Evolutionary conservation across 164 flowering plant genomes (phyloP).

Genomic region (Aristolochia californica): DNA sequence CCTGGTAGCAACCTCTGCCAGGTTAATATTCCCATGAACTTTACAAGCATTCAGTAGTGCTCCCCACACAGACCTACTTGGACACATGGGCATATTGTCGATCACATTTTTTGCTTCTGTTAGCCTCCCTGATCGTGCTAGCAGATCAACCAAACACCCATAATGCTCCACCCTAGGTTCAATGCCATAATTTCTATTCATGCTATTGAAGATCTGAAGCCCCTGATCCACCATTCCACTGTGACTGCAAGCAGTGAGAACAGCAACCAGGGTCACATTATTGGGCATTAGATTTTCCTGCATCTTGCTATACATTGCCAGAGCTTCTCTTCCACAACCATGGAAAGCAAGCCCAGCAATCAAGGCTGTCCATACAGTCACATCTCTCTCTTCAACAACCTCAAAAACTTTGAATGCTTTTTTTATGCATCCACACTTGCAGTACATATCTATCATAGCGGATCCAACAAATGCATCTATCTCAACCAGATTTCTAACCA

Average conservation of each 20-base stretch:
- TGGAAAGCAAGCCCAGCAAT: slow-evolving; percentile 44
- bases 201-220: slow-evolving; percentile 19
- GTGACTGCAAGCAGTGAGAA: slow-evolving; percentile 45
- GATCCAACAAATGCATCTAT: slow-evolving; percentile 35
- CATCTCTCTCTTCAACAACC: slow-evolving; percentile 25
- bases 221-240: slow-evolving; percentile 38
- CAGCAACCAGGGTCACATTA: slow-evolving; percentile 33
- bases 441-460: slow-evolving; percentile 42
- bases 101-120: slow-evolving; percentile 29
- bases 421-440: slow-evolving; percentile 44
- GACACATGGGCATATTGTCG: slow-evolving; percentile 36
- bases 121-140: slow-evolving; percentile 38
- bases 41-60: slow-evolving; percentile 32
- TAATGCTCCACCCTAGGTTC: slow-evolving; percentile 40
- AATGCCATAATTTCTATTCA: slow-evolving; percentile 30
- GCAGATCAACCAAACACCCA: slow-evolving; percentile 46
- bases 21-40: slow-evolving; percentile 23
- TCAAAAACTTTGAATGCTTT: slow-evolving; percentile 28
- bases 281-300: slow-evolving; percentile 30
- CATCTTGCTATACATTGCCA: slow-evolving; percentile 31
- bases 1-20: slow-evolving; percentile 32
- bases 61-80: slow-evolving; percentile 47
- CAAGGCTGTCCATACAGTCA: slow-evolving; percentile 46
- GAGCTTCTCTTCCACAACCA: slow-evolving; percentile 33
- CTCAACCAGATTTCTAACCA: slow-evolving; percentile 16